These are phyloP conservation scores for Daldinia bambusicola DNA, from an alignment of 495 filamentous ascomycete genomes.

Conservation along the genomic window DNA sequence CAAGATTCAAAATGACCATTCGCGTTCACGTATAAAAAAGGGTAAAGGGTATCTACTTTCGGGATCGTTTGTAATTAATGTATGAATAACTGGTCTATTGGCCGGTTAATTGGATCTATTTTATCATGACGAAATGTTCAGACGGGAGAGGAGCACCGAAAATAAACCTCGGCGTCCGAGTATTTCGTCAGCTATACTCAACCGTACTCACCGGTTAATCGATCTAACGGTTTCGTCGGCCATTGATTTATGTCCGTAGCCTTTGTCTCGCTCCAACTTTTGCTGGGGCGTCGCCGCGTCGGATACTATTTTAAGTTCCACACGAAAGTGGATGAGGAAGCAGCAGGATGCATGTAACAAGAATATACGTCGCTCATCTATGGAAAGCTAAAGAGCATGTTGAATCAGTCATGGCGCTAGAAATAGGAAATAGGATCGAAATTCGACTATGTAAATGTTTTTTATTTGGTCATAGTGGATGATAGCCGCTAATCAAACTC, in stretches of 20 bases:
- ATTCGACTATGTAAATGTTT: too few relatives aligned
- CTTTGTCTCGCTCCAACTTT: conserved; percentile 17
- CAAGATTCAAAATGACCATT: conserved; percentile 1
- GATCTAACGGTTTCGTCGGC: conserved; percentile 33
- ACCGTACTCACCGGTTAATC: conserved; percentile 22
- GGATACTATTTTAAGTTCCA: conserved; percentile 18
- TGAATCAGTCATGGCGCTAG: too few relatives aligned
- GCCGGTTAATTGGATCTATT: conserved; percentile 26
- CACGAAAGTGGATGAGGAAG: conserved; percentile 1
- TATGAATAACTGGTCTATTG: conserved; percentile 9
- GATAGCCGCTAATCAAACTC: not conserved
- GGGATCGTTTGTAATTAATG: not conserved
- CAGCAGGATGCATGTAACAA: too few relatives aligned
- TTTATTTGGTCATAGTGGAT: too few relatives aligned
- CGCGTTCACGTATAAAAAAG: not conserved
- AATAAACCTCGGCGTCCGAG: conserved; percentile 34
- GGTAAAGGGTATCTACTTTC: not conserved
- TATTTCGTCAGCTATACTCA: too few relatives aligned
- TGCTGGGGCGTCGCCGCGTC: conserved; percentile 13
- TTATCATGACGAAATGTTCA: conserved; percentile 36
- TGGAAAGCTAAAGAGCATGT: too few relatives aligned
- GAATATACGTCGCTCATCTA: too few relatives aligned
- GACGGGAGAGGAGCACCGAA: too few relatives aligned
- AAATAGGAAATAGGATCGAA: too few relatives aligned
- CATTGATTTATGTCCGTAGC: conserved; percentile 43